Evolutionary conservation across 192 early-diverging fungal species (phyloP), one percentile per base, ranked within the genome.

Genomic region (Coemansia sp.): DNA sequence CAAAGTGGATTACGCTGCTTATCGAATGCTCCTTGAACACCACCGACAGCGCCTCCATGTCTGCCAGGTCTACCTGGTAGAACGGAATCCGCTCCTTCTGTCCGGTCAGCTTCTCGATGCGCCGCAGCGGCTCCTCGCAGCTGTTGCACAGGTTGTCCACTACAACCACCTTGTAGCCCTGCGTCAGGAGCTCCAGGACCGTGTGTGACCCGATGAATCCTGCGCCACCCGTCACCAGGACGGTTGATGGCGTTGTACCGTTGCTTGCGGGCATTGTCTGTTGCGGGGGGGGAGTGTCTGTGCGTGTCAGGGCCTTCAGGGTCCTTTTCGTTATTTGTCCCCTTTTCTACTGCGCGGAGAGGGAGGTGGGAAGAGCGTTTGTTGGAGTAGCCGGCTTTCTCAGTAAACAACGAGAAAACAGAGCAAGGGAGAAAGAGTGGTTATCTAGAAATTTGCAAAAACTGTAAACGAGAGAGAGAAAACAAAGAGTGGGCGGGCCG

Each of bases 161-260:
- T 7, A 96, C 91, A 13, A 98, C 89, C 41, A 98, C 89, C 65
- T 94, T 86, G 79, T 93, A 93, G 44, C 87, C 87, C 12, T 79
- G 74, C 51, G 87, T 87, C 49, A 87, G 62, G 2, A 98, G 87
- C 71, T 95, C 92, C n/a, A 93, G 71, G 7, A 95, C 91, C 2
- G 92, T 90, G 85, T 98, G 96, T 14, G 90, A 92, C n/a, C 96
- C 95, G 64, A 98, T 96, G 75, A 96, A 98, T 3, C 96, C 95
- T 64, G 89, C 87, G 13, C 91, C 91, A 14, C 91, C 91, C 22
- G 86, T 89, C 41, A 92, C 89, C 19, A 92, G 79, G 51, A 84
- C 74, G 50, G 66, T 39, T 10, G 72, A 67, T 7, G 56, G 12
- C 20, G 53, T 14, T 53, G 46, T 63, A 10, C 13, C 16, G 54